Evolutionary conservation across 1,139 yeast genomes (phyloP).

Genomic region (Saccharomyces hybrid): DNA sequence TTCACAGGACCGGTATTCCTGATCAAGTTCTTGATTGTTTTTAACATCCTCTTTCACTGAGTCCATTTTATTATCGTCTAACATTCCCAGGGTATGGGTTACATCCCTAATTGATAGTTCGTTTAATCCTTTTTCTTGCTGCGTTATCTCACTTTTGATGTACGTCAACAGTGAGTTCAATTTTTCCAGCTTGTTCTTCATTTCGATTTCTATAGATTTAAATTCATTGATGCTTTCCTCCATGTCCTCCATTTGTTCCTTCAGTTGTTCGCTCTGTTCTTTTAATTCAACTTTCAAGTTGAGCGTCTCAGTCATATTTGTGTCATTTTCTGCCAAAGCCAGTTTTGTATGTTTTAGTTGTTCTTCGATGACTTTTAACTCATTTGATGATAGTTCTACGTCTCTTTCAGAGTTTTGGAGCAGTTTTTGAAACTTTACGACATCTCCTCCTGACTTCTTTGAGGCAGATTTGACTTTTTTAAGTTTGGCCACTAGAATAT

Average conservation of each 20-base stretch:
- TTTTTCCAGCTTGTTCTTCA: constrained; percentile 59
- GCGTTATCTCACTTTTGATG: constrained; percentile 36
- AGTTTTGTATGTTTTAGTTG: constrained; percentile 30
- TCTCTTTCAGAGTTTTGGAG: constrained; percentile 44
- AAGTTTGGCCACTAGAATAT: constrained; percentile 52
- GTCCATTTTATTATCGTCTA: constrained; percentile 6
- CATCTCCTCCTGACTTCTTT: constrained; percentile 61
- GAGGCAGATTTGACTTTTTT: constrained; percentile 53
- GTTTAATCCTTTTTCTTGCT: constrained; percentile 37
- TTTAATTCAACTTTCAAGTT: constrained; percentile 25
- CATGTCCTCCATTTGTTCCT: constrained; percentile 44
- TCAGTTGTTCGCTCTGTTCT: constrained; percentile 30
- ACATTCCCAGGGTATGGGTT: constrained; percentile 20
- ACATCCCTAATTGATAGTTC: constrained; percentile 47
- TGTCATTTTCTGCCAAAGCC: background rate
- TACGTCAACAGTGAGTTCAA: constrained; percentile 40
- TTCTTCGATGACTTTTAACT: constrained; percentile 33
- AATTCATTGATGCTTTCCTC: constrained; percentile 51
- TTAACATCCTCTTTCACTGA: constrained; percentile 7
- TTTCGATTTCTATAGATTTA: constrained; percentile 63
- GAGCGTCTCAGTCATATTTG: constrained; percentile 12
- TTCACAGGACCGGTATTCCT: constrained; percentile 2
- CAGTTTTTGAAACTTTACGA: constrained; percentile 55
- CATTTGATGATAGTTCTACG: constrained; percentile 28
- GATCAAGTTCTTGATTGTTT: constrained; percentile 16